Evolutionary conservation across 352 stramenopile genomes (phyloP), one percentile per base, ranked within the genome.

Genomic region (Phytopythium oedochilum): DNA sequence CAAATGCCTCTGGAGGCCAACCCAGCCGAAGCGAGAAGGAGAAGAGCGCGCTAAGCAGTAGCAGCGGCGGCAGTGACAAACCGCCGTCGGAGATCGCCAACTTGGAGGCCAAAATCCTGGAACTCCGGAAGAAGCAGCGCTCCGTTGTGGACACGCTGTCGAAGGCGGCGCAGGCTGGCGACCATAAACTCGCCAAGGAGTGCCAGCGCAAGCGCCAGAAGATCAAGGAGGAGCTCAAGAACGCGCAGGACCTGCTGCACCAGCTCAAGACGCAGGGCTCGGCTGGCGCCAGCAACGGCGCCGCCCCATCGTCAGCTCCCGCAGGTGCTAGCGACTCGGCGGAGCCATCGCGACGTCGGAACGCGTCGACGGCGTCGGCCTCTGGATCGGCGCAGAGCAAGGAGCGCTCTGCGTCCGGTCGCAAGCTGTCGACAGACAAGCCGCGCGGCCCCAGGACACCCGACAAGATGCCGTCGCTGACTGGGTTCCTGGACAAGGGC

Each of bases 401-500:
- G 49, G 58, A 69, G n/a, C 39, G 34, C 10, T 45, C 60, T 20
- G 53, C 60, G 8, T 68, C 59, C 10, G 34, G 45, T 11, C 58
- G 43, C 42, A 79, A 64, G 44, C 71, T 70, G 48, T 53, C 61
- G 32, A 45, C 42, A 22, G 59, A 58, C 40, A 75, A 66, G 35
- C 60, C 59, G 20, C 67, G 57, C 26, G 51, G 54, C 20, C 54
- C 61, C 46, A 73, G 57, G 57, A 79, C 78, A 32, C 62, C 67
- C 28, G 71, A 81, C 11, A 86, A 83, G 46, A 89, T 93, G 69
- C 83, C 81, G 31, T 90, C 83, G 54, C 57, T 90, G 8, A 76
- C 52, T 43, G 83, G 83, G 0, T 93, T 91, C 60, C 63, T 95
- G 53, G 85, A 92, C 26, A 95, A 95, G 64, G 84, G 84, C 1